These are phyloP conservation scores for Wickerhamiella pararugosa DNA, from an alignment of 1,139 yeast species.

Conservation along the genomic window DNA sequence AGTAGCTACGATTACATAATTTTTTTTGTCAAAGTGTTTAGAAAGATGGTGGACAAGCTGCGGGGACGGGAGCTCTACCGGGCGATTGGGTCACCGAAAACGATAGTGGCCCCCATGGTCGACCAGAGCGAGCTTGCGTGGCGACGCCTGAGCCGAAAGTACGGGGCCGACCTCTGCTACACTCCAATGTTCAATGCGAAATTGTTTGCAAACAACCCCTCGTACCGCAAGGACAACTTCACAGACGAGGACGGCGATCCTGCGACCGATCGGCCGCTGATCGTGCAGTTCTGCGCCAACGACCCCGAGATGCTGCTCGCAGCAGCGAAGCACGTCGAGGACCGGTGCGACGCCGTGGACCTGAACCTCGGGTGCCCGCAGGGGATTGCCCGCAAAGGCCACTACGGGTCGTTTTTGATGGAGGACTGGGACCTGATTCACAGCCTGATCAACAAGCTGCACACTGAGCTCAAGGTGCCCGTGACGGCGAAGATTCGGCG, in stretches of 20 bases:
- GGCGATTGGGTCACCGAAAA: conserved; percentile 57
- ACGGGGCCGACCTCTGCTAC: conserved; percentile 89
- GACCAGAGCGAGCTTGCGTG: conserved; percentile 95
- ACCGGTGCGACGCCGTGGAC: conserved; percentile 89
- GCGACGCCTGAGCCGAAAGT: conserved; percentile 71
- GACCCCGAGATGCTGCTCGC: conserved; percentile 70
- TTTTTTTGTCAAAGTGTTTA: no score
- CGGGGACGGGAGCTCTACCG: conserved; percentile 59
- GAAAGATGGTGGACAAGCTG: conserved; percentile 18
- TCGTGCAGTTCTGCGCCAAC: conserved; percentile 94
- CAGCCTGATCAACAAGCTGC: conserved; percentile 54
- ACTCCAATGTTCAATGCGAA: conserved; percentile 97
- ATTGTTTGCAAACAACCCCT: conserved; percentile 69
- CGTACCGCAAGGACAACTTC: conserved; percentile 70
- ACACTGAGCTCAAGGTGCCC: conserved; percentile 61
- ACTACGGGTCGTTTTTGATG: conserved; percentile 91
- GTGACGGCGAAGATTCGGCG: conserved; percentile 94
- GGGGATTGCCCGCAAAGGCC: conserved; percentile 89
- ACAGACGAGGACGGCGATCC: conserved; percentile 57
- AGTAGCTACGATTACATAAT: no score
- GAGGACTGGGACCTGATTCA: conserved; percentile 88
- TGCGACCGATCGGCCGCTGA: conserved; percentile 56
- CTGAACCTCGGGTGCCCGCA: conserved; percentile 95
- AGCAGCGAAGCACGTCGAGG: conserved; percentile 71
- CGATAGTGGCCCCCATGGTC: conserved; percentile 96